Evolutionary conservation across 2,329 filamentous ascomycete species (phyloP).

Genomic region (Xylariaceae sp.): DNA sequence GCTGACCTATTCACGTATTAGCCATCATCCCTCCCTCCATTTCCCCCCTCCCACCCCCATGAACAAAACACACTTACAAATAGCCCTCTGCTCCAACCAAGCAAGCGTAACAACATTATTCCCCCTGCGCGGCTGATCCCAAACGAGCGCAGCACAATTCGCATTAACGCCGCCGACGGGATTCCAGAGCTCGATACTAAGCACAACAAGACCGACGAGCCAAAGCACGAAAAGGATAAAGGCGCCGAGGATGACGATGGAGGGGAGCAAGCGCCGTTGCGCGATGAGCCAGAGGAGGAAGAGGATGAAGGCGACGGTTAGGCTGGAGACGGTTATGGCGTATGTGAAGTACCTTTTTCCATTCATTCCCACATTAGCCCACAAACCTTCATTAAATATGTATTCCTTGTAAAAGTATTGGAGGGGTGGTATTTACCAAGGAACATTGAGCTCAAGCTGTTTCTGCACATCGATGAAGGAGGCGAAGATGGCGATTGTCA

Average conservation of each 20-base stretch:
- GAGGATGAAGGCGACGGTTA: slow-evolving; percentile 62
- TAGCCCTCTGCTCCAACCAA: slow-evolving; percentile 58
- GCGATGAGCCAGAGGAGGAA: slow-evolving; percentile 59
- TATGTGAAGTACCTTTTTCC: slow-evolving; percentile 61
- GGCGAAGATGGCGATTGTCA: slow-evolving; percentile 57
- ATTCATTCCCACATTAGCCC: no score
- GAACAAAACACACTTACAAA: slow-evolving; percentile 46
- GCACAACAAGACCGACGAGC: slow-evolving; percentile 59
- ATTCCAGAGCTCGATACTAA: slow-evolving; percentile 60
- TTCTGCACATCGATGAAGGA: slow-evolving; percentile 56
- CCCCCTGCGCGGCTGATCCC: slow-evolving; percentile 44
- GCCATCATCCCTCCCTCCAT: no score
- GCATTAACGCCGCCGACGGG: slow-evolving; percentile 52
- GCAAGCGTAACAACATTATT: slow-evolving; percentile 52
- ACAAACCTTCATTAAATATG: no score
- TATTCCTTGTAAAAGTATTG: no score
- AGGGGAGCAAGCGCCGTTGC: slow-evolving; percentile 54
- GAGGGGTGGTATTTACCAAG: slow-evolving; percentile 46
- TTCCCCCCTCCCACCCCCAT: no score
- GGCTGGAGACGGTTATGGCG: slow-evolving; percentile 52
- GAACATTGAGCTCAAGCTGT: slow-evolving; percentile 48
- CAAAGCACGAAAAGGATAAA: slow-evolving; percentile 65
- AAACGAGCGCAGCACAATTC: slow-evolving; percentile 56
- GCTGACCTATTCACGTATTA: slow-evolving; percentile 41
- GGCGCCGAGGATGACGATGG: slow-evolving; percentile 58